Evolutionary conservation across 108 stramenopile genomes (phyloP).

Genomic region (Pseudonitzschia multiseries): DNA sequence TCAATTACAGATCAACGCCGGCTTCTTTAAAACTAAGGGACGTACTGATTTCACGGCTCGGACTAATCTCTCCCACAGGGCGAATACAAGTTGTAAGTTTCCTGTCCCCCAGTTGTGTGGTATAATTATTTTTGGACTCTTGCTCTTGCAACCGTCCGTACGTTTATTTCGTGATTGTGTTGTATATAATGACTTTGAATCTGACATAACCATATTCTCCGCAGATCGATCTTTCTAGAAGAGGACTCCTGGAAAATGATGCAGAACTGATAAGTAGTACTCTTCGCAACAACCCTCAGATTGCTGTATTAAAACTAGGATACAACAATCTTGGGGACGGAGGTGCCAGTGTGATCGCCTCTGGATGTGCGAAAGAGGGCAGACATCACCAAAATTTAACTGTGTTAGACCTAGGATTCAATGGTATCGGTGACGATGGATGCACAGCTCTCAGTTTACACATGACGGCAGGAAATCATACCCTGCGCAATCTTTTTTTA

Average conservation of each 20-base stretch:
- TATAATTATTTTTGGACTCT: background rate
- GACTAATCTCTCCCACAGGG: conserved; percentile 14
- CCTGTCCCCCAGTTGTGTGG: background rate
- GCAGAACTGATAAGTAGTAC: conserved; percentile 51
- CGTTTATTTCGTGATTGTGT: background rate
- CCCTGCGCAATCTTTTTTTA: conserved; percentile 62
- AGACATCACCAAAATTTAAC: conserved; percentile 60
- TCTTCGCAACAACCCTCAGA: conserved; percentile 55
- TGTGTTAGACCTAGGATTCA: conserved; percentile 77
- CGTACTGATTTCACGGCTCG: conserved; percentile 26
- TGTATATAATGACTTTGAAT: background rate
- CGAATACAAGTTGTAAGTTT: conserved; percentile 44
- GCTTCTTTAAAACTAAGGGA: conserved; percentile 23
- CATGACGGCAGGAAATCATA: conserved; percentile 59
- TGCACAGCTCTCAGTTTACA: conserved; percentile 59
- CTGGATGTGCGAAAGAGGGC: conserved; percentile 43
- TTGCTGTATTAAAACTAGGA: conserved; percentile 76
- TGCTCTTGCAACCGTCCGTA: background rate
- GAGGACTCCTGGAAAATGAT: conserved; percentile 50
- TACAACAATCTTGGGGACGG: conserved; percentile 73
- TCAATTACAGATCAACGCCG: conserved; percentile 22
- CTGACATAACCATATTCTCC: conserved; percentile 7
- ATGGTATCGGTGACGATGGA: conserved; percentile 73
- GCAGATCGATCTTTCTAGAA: conserved; percentile 73
- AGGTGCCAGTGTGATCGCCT: conserved; percentile 66